Evolutionary conservation across 148 eudicot species (phyloP), one percentile per base, ranked within the genome.

Genomic region (Gaultheria prostrata): DNA sequence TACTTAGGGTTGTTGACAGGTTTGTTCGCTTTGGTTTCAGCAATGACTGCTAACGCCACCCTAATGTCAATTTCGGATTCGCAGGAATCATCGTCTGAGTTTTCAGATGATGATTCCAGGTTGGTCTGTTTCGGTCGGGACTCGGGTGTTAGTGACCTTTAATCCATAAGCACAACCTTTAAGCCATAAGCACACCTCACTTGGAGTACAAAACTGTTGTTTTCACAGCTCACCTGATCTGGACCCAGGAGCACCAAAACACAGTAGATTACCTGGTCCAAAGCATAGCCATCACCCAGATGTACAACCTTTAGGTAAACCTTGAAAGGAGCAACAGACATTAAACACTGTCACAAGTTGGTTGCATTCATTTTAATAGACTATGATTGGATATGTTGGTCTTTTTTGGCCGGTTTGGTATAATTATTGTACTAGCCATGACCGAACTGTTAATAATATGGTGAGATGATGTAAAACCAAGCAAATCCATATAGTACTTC

Each of bases 381-480:
- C 2, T n/a, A 21, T n/a, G 9, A 1, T n/a, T 61, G 11, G 3
- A 61, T 61, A 8, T 61, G 67, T 61, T 21, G n/a, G 67, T 61
- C 67, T 61, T 61, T 26, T 61, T 61, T n/a, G 67, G 67, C n/a
- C 11, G 28, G 28, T 61, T 61, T 61, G 28, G 12, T 8, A 11
- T 8, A 61, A 21, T 61, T 61, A 61, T 61, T 61, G 67, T 59
- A 61, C 67, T 21, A 61, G 28, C 67, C 13, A 0, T 11, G 8
- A n/a, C 9, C 28, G 7, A 2, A 21, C n/a, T 21, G 28, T 61
- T n/a, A 17, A 17, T 54, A 59, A n/a, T 21, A n/a, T 12, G 9
- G 67, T 61, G 67, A 61, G 67, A n/a, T n/a, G 26, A n/a, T 61
- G n/a, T 61, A 7, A 61, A 61, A n/a, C 67, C 67, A n/a, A 61